These are phyloP conservation scores for Nyctanthes arbortristis DNA, from an alignment of 257 asterid genomes.

Conservation along the genomic window DNA sequence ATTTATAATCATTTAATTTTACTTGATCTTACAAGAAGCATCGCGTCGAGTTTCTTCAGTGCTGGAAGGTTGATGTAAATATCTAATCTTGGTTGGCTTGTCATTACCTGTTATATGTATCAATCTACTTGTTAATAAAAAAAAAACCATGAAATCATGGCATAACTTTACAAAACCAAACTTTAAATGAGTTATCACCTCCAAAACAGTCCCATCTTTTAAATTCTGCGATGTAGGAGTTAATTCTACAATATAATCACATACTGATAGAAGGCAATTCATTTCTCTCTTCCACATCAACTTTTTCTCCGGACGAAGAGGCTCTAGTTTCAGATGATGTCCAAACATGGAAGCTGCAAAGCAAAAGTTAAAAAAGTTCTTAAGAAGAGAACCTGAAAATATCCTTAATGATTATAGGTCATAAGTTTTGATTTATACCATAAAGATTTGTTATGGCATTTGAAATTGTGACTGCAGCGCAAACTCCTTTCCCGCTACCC, in stretches of 20 bases:
- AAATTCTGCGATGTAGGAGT: conserved; percentile 53
- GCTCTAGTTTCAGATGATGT: conserved; percentile 74
- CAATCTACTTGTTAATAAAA: conserved; percentile 7
- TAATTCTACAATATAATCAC: conserved; percentile 77
- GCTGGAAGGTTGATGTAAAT: conserved; percentile 79
- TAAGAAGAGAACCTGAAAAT: not conserved
- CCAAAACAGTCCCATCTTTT: conserved; percentile 62
- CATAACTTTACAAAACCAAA: not conserved
- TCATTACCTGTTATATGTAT: conserved; percentile 74
- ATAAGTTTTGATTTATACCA: conserved; percentile 35
- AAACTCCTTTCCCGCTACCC: conserved; percentile 89
- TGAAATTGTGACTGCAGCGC: conserved; percentile 78
- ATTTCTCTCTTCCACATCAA: conserved; percentile 89
- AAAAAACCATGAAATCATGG: not conserved
- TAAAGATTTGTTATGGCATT: conserved; percentile 87
- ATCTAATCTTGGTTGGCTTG: conserved; percentile 80
- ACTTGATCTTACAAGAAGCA: conserved; percentile 65
- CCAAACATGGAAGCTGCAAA: conserved; percentile 84
- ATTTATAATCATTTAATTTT: not conserved
- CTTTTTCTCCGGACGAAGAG: conserved; percentile 62
- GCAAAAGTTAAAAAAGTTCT: not conserved
- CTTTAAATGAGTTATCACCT: conserved; percentile 41
- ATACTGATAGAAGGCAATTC: conserved; percentile 68
- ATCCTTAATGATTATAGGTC: not conserved
- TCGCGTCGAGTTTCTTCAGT: conserved; percentile 67